Conservation (phyloP, 2,329 filamentous ascomycete species). For the Pseudogymnoascus sp. region DNA sequence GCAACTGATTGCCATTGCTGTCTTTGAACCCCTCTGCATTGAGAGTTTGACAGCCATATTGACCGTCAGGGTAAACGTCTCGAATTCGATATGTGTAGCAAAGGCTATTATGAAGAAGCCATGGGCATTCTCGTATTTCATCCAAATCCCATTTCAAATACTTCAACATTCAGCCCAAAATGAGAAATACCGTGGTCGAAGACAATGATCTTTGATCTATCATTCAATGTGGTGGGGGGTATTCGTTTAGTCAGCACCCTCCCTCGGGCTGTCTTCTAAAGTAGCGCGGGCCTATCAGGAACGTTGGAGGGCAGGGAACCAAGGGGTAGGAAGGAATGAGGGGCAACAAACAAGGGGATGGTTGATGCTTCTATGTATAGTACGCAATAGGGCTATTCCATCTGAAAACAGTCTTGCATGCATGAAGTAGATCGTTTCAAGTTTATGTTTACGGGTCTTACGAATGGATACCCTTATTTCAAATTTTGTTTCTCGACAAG, state of each 20-base stretch:
- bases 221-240: background rate
- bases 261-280: background rate
- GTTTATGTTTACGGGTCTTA: too few relatives aligned
- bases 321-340: constrained; percentile 1
- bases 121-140: background rate
- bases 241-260: background rate
- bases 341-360: constrained; percentile 8
- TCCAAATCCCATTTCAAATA: background rate
- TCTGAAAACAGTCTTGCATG: background rate
- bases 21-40: background rate
- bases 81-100: background rate
- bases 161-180: background rate
- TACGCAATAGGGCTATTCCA: background rate
- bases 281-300: background rate
- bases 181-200: constrained; percentile 1
- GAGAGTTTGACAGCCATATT: background rate
- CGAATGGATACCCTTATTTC: background rate
- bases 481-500: background rate
- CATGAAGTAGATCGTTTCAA: background rate
- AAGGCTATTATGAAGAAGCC: background rate
- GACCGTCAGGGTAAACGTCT: background rate
- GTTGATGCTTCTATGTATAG: background rate
- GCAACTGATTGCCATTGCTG: background rate
- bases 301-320: background rate
- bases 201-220: background rate